Percentiles rank a stretch among this genome's conserved stretches.
phyloP scores from a whole-genome alignment of 2,329 filamentous ascomycete species.

The Pseudogymnoascus sp. region DNA sequence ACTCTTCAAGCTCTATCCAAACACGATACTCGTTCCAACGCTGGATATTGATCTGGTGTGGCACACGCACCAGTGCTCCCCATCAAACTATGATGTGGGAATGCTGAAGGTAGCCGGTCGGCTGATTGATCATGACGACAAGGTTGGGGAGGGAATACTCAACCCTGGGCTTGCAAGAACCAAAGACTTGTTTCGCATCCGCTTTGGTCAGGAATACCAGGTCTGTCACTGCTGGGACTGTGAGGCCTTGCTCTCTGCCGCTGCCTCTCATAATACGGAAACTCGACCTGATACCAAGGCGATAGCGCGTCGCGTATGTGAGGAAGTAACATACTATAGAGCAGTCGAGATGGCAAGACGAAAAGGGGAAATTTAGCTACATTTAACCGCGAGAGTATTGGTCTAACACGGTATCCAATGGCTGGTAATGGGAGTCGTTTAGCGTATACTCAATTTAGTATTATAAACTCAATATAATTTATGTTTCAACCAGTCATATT shows the following conservation, averaged over 20 bases:
- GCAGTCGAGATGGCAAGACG: background rate
- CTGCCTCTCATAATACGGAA: slow-evolving; percentile 8
- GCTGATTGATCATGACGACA: slow-evolving; percentile 30
- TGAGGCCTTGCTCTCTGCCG: slow-evolving; percentile 27
- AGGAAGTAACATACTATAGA: background rate
- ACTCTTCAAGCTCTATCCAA: slow-evolving; percentile 28
- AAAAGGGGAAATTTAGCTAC: background rate
- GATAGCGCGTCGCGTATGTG: background rate
- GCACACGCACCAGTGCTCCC: slow-evolving; percentile 38
- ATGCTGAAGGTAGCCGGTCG: slow-evolving; percentile 18
- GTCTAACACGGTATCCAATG: too few species aligned
- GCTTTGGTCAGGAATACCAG: slow-evolving; percentile 32
- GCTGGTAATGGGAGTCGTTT: too few species aligned
- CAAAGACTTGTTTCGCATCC: slow-evolving; percentile 24
- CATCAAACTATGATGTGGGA: slow-evolving; percentile 23
- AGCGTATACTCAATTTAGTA: too few species aligned
- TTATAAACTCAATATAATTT: too few species aligned
- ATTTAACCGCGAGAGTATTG: too few species aligned
- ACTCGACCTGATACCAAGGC: background rate
- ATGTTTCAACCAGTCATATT: too few species aligned
- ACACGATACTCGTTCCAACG: slow-evolving; percentile 33
- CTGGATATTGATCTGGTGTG: slow-evolving; percentile 38
- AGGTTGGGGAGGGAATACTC: slow-evolving; percentile 25
- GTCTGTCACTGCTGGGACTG: slow-evolving; percentile 34
- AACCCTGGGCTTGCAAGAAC: slow-evolving; percentile 27